Percentiles rank a stretch among this genome's conserved stretches.
These are phyloP conservation scores for Vanrija sp. DNA, from an alignment of 1,284 basidiomycete species.

Conservation along the genomic window DNA sequence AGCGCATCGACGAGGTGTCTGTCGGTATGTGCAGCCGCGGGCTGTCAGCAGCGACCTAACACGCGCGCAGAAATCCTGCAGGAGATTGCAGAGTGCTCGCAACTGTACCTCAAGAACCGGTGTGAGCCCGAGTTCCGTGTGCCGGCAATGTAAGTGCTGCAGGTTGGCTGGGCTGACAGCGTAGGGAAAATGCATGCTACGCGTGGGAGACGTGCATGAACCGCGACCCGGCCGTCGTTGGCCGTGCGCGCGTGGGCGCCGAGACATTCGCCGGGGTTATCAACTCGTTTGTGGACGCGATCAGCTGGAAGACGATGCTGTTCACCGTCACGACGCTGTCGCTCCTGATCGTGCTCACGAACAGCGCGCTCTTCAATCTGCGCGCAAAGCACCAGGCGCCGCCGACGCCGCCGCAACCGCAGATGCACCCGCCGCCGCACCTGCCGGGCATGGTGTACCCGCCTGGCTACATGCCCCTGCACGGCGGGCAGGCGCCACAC, in stretches of 20 bases:
- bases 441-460: neutral
- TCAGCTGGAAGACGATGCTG: conserved; percentile 94
- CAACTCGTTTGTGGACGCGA: conserved; percentile 93
- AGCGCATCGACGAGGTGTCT: conserved; percentile 82
- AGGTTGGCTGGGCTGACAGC: neutral
- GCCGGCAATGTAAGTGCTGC: conserved; percentile 63
- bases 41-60: neutral
- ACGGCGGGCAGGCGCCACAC: neutral
- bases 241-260: conserved; percentile 82
- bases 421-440: neutral
- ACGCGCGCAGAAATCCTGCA: conserved; percentile 67
- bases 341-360: conserved; percentile 77
- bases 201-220: conserved; percentile 96
- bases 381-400: conserved; percentile 41
- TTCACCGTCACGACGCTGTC: conserved; percentile 74
- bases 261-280: conserved; percentile 94
- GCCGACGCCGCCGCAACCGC: conserved; percentile 1
- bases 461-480: neutral
- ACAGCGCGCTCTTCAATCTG: conserved; percentile 62
- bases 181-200: conserved; percentile 64
- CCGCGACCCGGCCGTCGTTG: conserved; percentile 83
- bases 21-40: conserved; percentile 60
- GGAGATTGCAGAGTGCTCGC: conserved; percentile 78
- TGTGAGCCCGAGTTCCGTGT: conserved; percentile 64
- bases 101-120: conserved; percentile 74